phyloP scores from a whole-genome alignment of 495 filamentous ascomycete species.

The Lepidopterella palustris region DNA sequence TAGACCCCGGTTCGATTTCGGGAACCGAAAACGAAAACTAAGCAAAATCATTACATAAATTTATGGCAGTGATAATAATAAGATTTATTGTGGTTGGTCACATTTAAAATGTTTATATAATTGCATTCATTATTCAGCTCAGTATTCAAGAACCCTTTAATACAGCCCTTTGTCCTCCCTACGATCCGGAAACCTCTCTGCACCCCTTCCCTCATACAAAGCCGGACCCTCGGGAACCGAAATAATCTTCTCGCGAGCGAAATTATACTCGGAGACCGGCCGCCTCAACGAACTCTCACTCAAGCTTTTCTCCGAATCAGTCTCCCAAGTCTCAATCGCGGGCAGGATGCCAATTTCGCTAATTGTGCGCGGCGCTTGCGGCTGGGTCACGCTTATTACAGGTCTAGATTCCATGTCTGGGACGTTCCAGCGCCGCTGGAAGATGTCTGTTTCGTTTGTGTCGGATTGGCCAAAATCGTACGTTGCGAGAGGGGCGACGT shows the following conservation, averaged over 20 bases:
- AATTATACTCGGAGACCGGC: not conserved
- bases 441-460: not conserved
- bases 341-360: not conserved
- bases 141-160: no score
- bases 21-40: no score
- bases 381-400: not conserved
- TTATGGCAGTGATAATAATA: no score
- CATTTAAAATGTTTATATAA: no score
- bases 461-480: not conserved
- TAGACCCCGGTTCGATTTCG: no score
- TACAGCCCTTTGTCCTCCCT: no score
- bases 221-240: not conserved
- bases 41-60: no score
- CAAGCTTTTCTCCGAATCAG: not conserved
- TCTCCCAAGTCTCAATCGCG: not conserved
- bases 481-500: not conserved
- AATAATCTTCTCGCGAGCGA: not conserved
- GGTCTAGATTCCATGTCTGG: not conserved
- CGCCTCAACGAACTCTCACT: not conserved
- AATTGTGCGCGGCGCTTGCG: not conserved
- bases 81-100: no score
- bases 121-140: no score
- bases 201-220: not conserved
- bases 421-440: not conserved
- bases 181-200: not conserved